A percentile compares a stretch with the other conserved stretches of the same genome.
Conservation (phyloP, 2,329 filamentous ascomycete genomes). For the Fusarium luffae region DNA sequence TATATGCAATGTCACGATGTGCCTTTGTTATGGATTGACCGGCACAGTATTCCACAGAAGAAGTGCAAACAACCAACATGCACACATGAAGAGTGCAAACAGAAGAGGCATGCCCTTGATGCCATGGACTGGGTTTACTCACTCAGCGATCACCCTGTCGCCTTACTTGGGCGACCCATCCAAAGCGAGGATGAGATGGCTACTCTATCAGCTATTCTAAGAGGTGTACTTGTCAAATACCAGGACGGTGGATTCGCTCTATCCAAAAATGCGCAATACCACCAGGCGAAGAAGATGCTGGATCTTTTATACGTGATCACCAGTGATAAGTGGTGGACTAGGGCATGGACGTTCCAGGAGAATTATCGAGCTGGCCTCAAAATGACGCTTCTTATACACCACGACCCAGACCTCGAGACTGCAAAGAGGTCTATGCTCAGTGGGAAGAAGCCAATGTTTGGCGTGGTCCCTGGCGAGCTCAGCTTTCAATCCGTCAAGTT, state of each 20-base stretch:
- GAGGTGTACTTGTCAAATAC: conserved; percentile 29
- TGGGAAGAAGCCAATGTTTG: conserved; percentile 7
- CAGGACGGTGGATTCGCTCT: conserved; percentile 20
- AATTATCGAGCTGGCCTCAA: conserved; percentile 46
- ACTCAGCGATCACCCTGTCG: conserved; percentile 46
- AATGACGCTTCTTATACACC: conserved; percentile 47
- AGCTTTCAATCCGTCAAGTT: conserved; percentile 41
- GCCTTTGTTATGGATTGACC: conserved; percentile 47
- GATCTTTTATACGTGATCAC: conserved; percentile 43
- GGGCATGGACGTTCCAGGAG: conserved; percentile 51
- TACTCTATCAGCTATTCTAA: conserved; percentile 31
- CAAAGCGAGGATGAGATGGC: conserved; percentile 13
- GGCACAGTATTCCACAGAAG: conserved; percentile 44
- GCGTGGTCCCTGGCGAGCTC: conserved; percentile 38
- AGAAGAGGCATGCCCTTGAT: conserved; percentile 45
- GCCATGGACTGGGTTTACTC: conserved; percentile 51
- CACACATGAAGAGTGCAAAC: conserved; percentile 31
- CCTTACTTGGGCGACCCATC: conserved; percentile 43
- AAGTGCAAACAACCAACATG: conserved; percentile 30
- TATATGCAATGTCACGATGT: conserved; percentile 42
- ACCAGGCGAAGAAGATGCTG: conserved; percentile 31
- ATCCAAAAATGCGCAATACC: neutral
- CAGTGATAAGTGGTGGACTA: conserved; percentile 45
- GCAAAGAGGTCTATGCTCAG: conserved; percentile 33
- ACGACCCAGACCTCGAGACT: conserved; percentile 30